Evolutionary conservation across 2,329 filamentous ascomycete genomes (phyloP).

Genomic region (Tricladium varicosporioides): DNA sequence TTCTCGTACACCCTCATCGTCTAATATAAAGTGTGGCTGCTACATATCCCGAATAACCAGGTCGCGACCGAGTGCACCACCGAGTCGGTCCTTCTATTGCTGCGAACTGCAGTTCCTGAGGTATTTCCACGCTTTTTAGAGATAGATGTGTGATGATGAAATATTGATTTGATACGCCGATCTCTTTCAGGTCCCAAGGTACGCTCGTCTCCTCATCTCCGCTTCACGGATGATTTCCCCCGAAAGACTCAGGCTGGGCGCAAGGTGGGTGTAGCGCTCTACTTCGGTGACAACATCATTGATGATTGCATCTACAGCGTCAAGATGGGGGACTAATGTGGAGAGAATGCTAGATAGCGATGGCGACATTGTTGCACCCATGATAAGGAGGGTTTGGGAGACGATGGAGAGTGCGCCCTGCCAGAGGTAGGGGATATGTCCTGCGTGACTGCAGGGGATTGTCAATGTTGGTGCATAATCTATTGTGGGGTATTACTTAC

Average conservation of each 20-base stretch:
- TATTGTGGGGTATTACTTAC: conserved; percentile 45
- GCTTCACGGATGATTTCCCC: conserved; percentile 80
- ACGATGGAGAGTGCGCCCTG: conserved; percentile 82
- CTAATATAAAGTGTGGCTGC: not conserved
- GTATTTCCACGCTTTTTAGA: not conserved
- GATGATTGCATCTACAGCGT: conserved; percentile 73
- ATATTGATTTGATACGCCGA: not conserved
- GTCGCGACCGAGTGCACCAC: not conserved
- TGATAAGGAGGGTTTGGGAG: conserved; percentile 76
- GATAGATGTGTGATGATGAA: not conserved
- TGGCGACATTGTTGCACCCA: conserved; percentile 80
- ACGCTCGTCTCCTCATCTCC: conserved; percentile 66
- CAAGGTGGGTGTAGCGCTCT: conserved; percentile 69
- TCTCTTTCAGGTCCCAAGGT: conserved; percentile 41
- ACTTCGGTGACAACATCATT: conserved; percentile 75
- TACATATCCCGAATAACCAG: not conserved
- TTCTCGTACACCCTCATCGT: not conserved
- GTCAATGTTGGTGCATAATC: conserved; percentile 13
- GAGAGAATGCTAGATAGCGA: conserved; percentile 65
- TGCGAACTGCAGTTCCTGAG: not conserved
- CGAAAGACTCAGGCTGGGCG: conserved; percentile 73
- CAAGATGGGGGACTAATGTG: conserved; percentile 52
- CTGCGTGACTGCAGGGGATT: conserved; percentile 63
- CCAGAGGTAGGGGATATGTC: conserved; percentile 83
- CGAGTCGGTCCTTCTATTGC: not conserved